phyloP scores from a whole-genome alignment of 257 asterid genomes.

The Handroanthus guayacan region DNA sequence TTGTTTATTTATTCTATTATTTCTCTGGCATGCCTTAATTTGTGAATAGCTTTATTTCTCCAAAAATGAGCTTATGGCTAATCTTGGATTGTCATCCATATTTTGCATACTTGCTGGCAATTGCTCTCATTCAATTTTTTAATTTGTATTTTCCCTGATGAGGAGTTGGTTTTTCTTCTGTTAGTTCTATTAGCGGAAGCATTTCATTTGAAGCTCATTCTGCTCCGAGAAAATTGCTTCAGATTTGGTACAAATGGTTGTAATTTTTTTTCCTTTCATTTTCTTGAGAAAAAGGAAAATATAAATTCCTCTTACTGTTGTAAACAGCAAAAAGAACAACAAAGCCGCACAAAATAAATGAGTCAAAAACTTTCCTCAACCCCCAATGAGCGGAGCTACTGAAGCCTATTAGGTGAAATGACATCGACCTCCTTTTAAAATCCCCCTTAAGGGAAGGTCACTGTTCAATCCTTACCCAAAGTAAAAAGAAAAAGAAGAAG shows the following conservation, averaged over 20 bases:
- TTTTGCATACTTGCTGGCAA: not conserved
- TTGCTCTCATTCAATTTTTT: not conserved
- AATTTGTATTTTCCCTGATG: not conserved
- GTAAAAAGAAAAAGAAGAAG: no score
- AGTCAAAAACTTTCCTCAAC: no score
- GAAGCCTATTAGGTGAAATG: no score
- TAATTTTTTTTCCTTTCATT: no score
- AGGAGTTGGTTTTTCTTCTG: conserved; percentile 14
- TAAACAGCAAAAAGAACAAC: no score
- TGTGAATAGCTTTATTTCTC: not conserved
- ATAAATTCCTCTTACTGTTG: no score
- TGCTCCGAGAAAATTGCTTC: conserved; percentile 16
- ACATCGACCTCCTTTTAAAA: no score
- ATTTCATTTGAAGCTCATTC: not conserved
- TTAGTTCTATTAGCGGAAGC: conserved; percentile 12
- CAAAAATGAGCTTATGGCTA: not conserved
- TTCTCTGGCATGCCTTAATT: not conserved
- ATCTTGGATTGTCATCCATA: conserved; percentile 1
- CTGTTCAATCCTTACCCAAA: no score
- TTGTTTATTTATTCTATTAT: not conserved
- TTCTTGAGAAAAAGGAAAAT: no score
- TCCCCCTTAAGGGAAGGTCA: no score
- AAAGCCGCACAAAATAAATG: no score
- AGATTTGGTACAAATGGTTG: not conserved
- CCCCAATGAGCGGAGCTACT: no score